phyloP scores from a whole-genome alignment of 208 protist genomes.

The Lotmaria passim region DNA sequence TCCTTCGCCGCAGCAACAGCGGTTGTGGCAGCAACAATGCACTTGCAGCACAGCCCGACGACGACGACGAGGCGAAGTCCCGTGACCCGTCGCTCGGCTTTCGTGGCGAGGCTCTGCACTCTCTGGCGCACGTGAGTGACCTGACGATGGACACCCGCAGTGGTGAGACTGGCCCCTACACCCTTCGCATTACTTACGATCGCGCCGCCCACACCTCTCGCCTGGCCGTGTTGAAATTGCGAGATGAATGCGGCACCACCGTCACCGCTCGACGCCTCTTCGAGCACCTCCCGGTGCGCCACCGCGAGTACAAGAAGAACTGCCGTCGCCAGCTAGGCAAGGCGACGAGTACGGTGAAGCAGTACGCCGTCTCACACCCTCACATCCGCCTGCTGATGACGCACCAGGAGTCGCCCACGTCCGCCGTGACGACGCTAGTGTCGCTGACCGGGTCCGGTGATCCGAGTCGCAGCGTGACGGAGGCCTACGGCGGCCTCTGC shows the following conservation, averaged over 20 bases:
- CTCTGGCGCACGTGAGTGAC: slow-evolving; percentile 85
- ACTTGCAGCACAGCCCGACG: neutral
- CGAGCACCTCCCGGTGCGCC: slow-evolving; percentile 87
- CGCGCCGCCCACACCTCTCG: slow-evolving; percentile 22
- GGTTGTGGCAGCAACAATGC: neutral
- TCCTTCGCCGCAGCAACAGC: neutral
- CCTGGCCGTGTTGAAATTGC: slow-evolving; percentile 17
- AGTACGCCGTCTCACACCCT: slow-evolving; percentile 90
- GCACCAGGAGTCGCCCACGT: slow-evolving; percentile 53
- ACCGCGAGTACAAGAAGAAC: slow-evolving; percentile 87
- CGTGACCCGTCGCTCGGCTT: slow-evolving; percentile 90
- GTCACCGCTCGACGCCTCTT: slow-evolving; percentile 85
- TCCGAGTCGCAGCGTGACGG: slow-evolving; percentile 60
- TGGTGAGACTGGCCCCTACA: slow-evolving; percentile 35
- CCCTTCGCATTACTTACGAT: slow-evolving; percentile 59
- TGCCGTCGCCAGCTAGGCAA: slow-evolving; percentile 65
- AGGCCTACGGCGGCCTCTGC: slow-evolving; percentile 83
- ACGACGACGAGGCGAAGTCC: slow-evolving; percentile 6
- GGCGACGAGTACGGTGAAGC: slow-evolving; percentile 63
- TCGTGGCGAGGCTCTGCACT: slow-evolving; percentile 97
- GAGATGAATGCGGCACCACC: slow-evolving; percentile 74
- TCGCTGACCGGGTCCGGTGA: slow-evolving; percentile 76
- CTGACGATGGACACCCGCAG: slow-evolving; percentile 79
- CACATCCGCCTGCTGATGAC: slow-evolving; percentile 65
- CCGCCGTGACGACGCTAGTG: slow-evolving; percentile 62